Percentiles rank a stretch among this genome's conserved stretches.
These are phyloP conservation scores for Mucuna pruriens DNA, from an alignment of 306 rosid species.

Conservation along the genomic window DNA sequence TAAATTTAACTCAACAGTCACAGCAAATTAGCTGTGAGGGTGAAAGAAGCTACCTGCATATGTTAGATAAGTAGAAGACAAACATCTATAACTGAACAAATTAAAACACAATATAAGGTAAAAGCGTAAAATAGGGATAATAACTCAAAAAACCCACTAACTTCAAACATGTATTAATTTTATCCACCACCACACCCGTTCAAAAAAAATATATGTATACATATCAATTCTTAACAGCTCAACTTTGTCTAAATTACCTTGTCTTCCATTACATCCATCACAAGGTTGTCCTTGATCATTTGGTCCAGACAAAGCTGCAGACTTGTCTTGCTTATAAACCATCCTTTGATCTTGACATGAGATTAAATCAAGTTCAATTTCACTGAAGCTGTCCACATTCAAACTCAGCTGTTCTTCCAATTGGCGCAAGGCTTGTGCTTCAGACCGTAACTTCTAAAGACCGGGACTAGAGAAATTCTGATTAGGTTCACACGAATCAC, in stretches of 20 bases:
- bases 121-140: background rate
- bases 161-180: constrained; percentile 13
- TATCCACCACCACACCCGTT: background rate
- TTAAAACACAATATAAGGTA: constrained; percentile 7
- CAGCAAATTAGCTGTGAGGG: background rate
- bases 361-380: constrained; percentile 37
- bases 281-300: constrained; percentile 49
- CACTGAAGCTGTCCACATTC: constrained; percentile 56
- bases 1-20: constrained; percentile 23
- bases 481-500: constrained; percentile 58
- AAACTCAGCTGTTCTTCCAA: constrained; percentile 82
- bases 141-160: constrained; percentile 13
- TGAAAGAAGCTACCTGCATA: constrained; percentile 4
- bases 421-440: constrained; percentile 63
- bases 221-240: constrained; percentile 18
- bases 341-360: constrained; percentile 37
- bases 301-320: constrained; percentile 48
- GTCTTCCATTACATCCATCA: constrained; percentile 49
- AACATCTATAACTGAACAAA: constrained; percentile 7
- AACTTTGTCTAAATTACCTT: constrained; percentile 53
- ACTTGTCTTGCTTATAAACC: constrained; percentile 48
- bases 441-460: constrained; percentile 73
- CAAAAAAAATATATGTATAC: too few relatives aligned
- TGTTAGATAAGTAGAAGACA: constrained; percentile 15
- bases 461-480: constrained; percentile 70